Evolutionary conservation across 495 filamentous ascomycete species (phyloP).

Genomic region (Xylaria scruposa): DNA sequence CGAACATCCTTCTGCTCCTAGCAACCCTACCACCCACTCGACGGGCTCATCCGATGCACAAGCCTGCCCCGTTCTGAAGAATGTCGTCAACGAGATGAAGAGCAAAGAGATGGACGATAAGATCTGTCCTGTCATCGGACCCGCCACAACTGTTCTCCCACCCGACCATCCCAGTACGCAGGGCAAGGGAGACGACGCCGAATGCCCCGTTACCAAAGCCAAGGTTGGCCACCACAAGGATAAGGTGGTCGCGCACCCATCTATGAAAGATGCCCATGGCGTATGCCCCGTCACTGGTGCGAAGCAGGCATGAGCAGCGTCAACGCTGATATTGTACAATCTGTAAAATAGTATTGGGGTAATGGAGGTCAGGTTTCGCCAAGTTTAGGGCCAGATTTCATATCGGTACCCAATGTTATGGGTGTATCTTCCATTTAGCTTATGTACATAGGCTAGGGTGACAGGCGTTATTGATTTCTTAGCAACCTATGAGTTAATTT

Average conservation of each 20-base stretch:
- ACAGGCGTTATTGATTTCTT: neutral
- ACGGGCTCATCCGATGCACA: slow-evolving; percentile 46
- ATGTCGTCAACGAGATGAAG: slow-evolving; percentile 50
- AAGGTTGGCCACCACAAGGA: slow-evolving; percentile 55
- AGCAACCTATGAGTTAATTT: neutral
- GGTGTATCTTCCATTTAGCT: neutral
- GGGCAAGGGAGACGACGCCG: slow-evolving; percentile 48
- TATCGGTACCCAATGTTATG: neutral
- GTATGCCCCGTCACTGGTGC: slow-evolving; percentile 53
- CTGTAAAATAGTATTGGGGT: slow-evolving; percentile 6
- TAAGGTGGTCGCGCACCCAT: slow-evolving; percentile 49
- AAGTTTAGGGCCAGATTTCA: neutral
- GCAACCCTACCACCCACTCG: slow-evolving; percentile 37
- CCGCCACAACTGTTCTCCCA: slow-evolving; percentile 53
- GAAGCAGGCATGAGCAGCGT: slow-evolving; percentile 25
- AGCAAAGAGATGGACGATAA: slow-evolving; percentile 54
- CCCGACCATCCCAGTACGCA: slow-evolving; percentile 53
- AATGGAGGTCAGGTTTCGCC: neutral
- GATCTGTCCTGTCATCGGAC: slow-evolving; percentile 55
- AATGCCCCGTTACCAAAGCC: slow-evolving; percentile 59
- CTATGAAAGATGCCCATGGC: slow-evolving; percentile 40
- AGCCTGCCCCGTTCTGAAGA: slow-evolving; percentile 51
- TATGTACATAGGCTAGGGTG: neutral
- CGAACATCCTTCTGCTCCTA: slow-evolving; percentile 49
- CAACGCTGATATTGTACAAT: neutral